These are phyloP conservation scores for Rhizophora apiculata DNA, from an alignment of 345 rosid genomes.

Conservation along the genomic window DNA sequence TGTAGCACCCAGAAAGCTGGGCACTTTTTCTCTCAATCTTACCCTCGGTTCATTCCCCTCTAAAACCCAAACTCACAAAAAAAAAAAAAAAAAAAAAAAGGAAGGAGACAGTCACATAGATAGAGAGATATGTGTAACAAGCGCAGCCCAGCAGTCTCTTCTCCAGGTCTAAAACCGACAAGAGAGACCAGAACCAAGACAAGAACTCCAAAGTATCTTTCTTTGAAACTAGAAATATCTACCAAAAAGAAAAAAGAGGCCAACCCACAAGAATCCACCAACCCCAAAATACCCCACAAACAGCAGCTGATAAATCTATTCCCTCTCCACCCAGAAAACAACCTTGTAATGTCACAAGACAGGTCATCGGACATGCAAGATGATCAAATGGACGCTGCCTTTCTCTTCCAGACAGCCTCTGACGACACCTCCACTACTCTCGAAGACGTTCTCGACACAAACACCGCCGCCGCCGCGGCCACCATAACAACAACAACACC, in stretches of 20 bases:
- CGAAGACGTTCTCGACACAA: constrained; percentile 49
- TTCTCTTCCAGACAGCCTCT: constrained; percentile 47
- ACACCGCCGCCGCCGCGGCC: constrained; percentile 21
- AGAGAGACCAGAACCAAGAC: constrained; percentile 53
- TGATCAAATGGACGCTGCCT: constrained; percentile 38
- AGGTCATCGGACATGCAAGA: constrained; percentile 26
- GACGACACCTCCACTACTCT: constrained; percentile 60
- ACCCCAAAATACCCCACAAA: constrained; percentile 6
- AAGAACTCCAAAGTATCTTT: constrained; percentile 64
- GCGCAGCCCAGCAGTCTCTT: constrained; percentile 12
- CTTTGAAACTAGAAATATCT: constrained; percentile 48
- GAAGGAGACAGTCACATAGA: not conserved
- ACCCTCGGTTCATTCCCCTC: not conserved
- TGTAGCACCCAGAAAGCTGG: not conserved
- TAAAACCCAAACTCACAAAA: not conserved
- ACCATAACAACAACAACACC: constrained; percentile 25
- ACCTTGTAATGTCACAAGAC: constrained; percentile 5
- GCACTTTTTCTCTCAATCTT: not conserved
- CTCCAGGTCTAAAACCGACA: constrained; percentile 25
- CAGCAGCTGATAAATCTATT: constrained; percentile 26
- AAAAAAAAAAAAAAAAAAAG: not conserved
- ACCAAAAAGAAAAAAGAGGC: constrained; percentile 12
- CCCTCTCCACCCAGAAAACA: constrained; percentile 44
- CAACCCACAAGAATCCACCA: constrained; percentile 1
- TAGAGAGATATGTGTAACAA: constrained; percentile 27